phyloP scores from a whole-genome alignment of 2,329 filamentous ascomycete species.

The Pseudogymnoascus sp. region DNA sequence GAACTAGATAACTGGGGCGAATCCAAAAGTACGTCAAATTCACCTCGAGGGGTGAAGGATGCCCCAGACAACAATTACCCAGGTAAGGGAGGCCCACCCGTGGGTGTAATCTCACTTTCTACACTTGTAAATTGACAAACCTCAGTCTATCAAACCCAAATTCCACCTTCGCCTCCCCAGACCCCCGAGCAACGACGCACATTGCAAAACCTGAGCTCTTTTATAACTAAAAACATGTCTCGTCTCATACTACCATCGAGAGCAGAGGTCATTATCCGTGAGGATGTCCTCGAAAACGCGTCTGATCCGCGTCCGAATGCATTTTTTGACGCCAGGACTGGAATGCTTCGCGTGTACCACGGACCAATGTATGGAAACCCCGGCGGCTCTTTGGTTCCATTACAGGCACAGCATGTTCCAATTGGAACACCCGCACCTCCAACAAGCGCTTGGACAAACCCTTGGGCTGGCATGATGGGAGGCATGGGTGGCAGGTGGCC shows the following conservation, averaged over 20 bases:
- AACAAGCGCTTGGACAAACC: neutral
- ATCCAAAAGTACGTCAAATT: neutral
- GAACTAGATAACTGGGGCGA: neutral
- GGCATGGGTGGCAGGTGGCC: neutral
- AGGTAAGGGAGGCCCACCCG: neutral
- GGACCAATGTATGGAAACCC: constrained; percentile 47
- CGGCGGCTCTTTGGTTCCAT: constrained; percentile 39
- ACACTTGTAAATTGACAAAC: neutral
- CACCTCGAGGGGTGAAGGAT: neutral
- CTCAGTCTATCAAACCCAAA: neutral
- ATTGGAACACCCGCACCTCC: neutral
- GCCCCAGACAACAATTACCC: neutral
- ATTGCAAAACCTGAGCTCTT: constrained; percentile 6
- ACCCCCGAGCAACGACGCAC: constrained; percentile 4
- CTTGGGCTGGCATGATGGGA: neutral
- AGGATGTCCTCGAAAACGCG: constrained; percentile 45
- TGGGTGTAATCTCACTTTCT: neutral
- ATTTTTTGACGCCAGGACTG: constrained; percentile 45
- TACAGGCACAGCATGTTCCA: constrained; percentile 25
- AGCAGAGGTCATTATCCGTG: constrained; percentile 44
- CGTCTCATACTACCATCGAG: constrained; percentile 41
- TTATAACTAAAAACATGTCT: constrained; percentile 21
- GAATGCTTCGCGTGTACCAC: constrained; percentile 49
- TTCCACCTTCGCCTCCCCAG: neutral
- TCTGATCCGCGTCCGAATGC: constrained; percentile 51